These are phyloP conservation scores for Tremellales sp. DNA, from an alignment of 1,284 basidiomycete species.

Conservation along the genomic window DNA sequence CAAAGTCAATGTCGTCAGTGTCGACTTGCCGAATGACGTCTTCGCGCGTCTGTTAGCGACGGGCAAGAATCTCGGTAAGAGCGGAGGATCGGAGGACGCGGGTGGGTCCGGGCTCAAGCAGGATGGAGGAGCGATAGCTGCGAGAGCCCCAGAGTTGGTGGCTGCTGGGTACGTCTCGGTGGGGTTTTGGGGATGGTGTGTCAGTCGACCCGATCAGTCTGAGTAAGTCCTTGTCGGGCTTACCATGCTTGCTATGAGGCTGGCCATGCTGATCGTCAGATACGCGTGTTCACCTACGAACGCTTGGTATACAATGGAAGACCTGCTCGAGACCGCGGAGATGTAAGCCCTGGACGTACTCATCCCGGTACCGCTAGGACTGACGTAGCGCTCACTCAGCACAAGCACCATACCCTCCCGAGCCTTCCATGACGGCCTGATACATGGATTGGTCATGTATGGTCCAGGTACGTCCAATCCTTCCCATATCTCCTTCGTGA, in stretches of 20 bases:
- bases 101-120: background rate
- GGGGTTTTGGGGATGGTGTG: slow-evolving; percentile 31
- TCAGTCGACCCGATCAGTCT: no score
- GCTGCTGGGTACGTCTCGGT: slow-evolving; percentile 10
- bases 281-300: slow-evolving; percentile 14
- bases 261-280: slow-evolving; percentile 4
- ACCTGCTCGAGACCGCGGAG: slow-evolving; percentile 6
- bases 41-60: slow-evolving; percentile 5
- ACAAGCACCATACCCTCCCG: slow-evolving; percentile 2
- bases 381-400: background rate
- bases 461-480: slow-evolving; percentile 12
- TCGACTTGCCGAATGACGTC: slow-evolving; percentile 5
- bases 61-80: background rate
- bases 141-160: background rate
- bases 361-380: background rate
- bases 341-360: slow-evolving; percentile 6
- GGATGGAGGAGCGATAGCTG: background rate
- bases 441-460: slow-evolving; percentile 19
- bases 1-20: slow-evolving; percentile 10
- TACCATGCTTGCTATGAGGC: background rate
- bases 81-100: background rate
- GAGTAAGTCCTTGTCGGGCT: no score
- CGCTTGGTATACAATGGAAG: slow-evolving; percentile 19
- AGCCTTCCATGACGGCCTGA: slow-evolving; percentile 14
- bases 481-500: background rate